Evolutionary conservation across 2,329 filamentous ascomycete species (phyloP).

Genomic region (Coniochaeta sp.): DNA sequence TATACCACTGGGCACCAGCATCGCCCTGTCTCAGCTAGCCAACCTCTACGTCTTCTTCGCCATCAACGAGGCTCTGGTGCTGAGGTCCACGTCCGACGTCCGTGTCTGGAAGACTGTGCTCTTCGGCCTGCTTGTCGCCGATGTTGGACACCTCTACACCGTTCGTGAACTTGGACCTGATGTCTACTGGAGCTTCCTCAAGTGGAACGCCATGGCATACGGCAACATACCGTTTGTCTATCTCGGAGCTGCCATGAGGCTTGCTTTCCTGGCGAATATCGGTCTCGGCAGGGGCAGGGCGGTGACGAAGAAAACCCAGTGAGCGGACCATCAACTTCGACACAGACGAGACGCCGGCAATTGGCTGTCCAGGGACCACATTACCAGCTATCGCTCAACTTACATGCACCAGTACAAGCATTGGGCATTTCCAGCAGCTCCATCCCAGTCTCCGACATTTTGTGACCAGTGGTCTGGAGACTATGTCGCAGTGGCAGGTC

Average conservation of each 20-base stretch:
- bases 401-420: too few species aligned
- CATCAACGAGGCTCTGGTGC: conserved; percentile 68
- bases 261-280: conserved; percentile 51
- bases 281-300: conserved; percentile 32
- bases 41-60: conserved; percentile 74
- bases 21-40: conserved; percentile 67
- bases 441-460: too few species aligned
- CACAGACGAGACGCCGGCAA: background rate
- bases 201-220: conserved; percentile 62
- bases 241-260: conserved; percentile 50
- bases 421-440: too few species aligned
- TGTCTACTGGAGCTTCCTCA: conserved; percentile 56
- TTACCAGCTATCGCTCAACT: too few species aligned
- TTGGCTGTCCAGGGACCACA: background rate
- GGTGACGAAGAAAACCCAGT: conserved; percentile 8
- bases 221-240: conserved; percentile 68
- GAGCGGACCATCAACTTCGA: background rate
- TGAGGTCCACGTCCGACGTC: conserved; percentile 61
- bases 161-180: conserved; percentile 49
- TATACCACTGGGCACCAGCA: conserved; percentile 53
- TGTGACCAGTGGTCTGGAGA: too few species aligned
- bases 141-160: conserved; percentile 68
- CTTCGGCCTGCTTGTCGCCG: conserved; percentile 63
- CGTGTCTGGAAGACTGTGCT: conserved; percentile 65
- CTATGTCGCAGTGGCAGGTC: too few species aligned